A percentile compares a stretch with the other conserved stretches of the same genome.
These are phyloP conservation scores for Meyerozyma sp. DNA, from an alignment of 1,139 yeast species.

Conservation along the genomic window DNA sequence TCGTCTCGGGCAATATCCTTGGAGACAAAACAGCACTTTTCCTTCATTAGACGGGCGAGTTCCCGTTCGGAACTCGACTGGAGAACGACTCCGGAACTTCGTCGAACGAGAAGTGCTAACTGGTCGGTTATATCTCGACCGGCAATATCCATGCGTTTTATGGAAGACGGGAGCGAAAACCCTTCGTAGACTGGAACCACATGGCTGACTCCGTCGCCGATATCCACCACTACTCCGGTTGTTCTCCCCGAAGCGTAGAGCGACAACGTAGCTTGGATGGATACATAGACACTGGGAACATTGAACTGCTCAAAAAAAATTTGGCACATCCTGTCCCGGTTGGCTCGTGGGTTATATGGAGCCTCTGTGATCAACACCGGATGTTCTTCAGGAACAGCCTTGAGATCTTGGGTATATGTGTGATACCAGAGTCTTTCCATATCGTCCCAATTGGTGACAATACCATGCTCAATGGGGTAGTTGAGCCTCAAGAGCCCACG, in stretches of 20 bases:
- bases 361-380: conserved; percentile 82
- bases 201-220: conserved; percentile 90
- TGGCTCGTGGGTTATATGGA: conserved; percentile 69
- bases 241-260: conserved; percentile 87
- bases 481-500: conserved; percentile 67
- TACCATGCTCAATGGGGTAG: conserved; percentile 79
- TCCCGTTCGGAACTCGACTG: conserved; percentile 76
- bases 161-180: conserved; percentile 68
- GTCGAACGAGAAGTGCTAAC: conserved; percentile 61
- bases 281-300: conserved; percentile 81
- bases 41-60: conserved; percentile 74
- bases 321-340: conserved; percentile 72
- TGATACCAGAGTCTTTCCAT: conserved; percentile 75
- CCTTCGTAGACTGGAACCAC: conserved; percentile 90
- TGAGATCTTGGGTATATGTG: conserved; percentile 55
- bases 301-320: conserved; percentile 77
- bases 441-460: conserved; percentile 80
- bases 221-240: conserved; percentile 83
- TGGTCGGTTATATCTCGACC: conserved; percentile 84
- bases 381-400: conserved; percentile 46
- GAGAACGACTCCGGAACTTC: conserved; percentile 54
- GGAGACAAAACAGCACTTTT: conserved; percentile 65
- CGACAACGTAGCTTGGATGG: conserved; percentile 80
- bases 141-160: conserved; percentile 74
- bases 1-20: conserved; percentile 68